Evolutionary conservation across 208 protist genomes (phyloP), one percentile per base, ranked within the genome.

Genomic region (Crithidia bombi): DNA sequence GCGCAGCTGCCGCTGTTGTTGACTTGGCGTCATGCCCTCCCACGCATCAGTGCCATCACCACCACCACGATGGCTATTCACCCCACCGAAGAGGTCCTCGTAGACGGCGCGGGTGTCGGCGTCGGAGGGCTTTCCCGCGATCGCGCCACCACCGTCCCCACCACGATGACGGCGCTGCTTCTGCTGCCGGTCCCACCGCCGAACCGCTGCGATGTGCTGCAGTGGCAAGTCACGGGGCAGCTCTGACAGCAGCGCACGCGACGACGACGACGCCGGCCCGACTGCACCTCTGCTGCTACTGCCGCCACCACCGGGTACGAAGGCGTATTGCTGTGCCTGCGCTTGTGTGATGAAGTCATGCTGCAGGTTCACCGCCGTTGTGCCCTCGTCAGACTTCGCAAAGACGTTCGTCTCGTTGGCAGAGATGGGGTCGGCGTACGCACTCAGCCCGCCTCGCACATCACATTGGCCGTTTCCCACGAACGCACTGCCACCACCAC

Each of bases 221-320:
- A 79, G 47, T 14, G 84, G 84, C n/a, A 90, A 63, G 21, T 90
- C 67, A 26, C 78, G 73, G 0, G 84, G 84, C 2, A 90, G 57
- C 58, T 90, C 84, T 7, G 77, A 57, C 78, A 86, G 58, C 10
- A 75, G 54, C 10, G 62, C 62, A 10, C n/a, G 39, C 26, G 62
- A 58, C 14, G 66, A 64, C 26, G 66, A 55, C 23, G 54, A 55
- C 3, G 69, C 59, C 28, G 55, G 62, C 2, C 44, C n/a, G n/a
- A n/a, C n/a, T n/a, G n/a, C n/a, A n/a, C n/a, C n/a, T n/a, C n/a
- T n/a, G n/a, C n/a, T n/a, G n/a, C n/a, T 25, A 0, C 35, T 35
- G 17, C 32, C 55, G 15, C 26, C 36, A 19, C 70, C 70, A 3
- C 58, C 58, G 1, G 70, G 70, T 21, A 75, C 62, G 30, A 69